Evolutionary conservation across 2,329 filamentous ascomycete genomes (phyloP).

Genomic region (Fusarium pilosicola): DNA sequence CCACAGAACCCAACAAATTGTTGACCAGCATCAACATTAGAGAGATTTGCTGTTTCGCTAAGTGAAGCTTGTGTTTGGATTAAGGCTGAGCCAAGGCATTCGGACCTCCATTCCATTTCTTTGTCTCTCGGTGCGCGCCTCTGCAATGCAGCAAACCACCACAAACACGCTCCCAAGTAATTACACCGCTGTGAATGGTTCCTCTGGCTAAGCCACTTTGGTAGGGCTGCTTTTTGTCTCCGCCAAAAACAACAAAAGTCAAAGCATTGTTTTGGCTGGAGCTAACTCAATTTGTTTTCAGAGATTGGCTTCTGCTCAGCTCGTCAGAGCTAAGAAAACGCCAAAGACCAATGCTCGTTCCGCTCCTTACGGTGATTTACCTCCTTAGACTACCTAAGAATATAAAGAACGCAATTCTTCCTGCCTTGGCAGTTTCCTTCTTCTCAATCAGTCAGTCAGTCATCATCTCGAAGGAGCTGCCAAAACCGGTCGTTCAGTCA

Average conservation of each 20-base stretch:
- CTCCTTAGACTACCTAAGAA: no score
- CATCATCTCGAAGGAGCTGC: not conserved
- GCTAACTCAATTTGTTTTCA: constrained; percentile 12
- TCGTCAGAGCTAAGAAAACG: constrained; percentile 5
- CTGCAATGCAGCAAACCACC: not conserved
- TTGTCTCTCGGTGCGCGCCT: not conserved
- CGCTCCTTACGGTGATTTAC: not conserved
- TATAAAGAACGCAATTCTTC: constrained; percentile 2
- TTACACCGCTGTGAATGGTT: not conserved
- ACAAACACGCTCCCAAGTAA: not conserved
- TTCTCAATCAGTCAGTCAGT: not conserved
- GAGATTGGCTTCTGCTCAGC: constrained; percentile 13
- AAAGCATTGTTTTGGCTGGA: not conserved
- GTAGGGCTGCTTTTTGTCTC: constrained; percentile 1
- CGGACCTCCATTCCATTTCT: not conserved
- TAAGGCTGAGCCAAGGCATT: not conserved
- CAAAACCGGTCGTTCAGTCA: constrained; percentile 7
- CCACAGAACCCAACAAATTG: not conserved
- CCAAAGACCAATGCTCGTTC: not conserved
- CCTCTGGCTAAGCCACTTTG: not conserved
- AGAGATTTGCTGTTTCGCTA: not conserved
- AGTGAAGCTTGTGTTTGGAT: not conserved
- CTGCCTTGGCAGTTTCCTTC: not conserved
- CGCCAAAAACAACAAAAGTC: not conserved
- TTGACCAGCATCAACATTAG: not conserved